Conservation (phyloP, 768 basidiomycete genomes). For the Cytidiella melzeri region DNA sequence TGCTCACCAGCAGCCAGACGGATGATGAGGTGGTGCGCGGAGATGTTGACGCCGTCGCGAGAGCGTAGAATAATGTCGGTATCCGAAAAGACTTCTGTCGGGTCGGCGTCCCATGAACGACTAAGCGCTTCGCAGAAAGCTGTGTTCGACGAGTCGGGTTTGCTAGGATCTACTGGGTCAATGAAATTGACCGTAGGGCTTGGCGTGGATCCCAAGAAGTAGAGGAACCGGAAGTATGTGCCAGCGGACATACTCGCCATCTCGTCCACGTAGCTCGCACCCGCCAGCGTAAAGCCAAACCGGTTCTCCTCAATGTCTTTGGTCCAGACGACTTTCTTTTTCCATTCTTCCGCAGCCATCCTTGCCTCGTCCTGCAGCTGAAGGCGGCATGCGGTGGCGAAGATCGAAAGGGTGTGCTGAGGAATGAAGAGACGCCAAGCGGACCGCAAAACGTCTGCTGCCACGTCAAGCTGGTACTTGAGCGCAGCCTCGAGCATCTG, state of each 20-base stretch:
- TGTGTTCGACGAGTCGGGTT: no score
- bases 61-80: background rate
- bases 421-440: no score
- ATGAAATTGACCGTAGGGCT: slow-evolving; percentile 27
- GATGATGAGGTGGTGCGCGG: background rate
- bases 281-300: slow-evolving; percentile 28
- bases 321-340: slow-evolving; percentile 9
- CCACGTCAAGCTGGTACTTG: slow-evolving; percentile 23
- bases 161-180: no score
- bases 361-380: slow-evolving; percentile 30
- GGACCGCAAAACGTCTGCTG: slow-evolving; percentile 1
- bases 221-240: background rate
- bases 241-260: background rate
- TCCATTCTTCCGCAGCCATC: background rate
- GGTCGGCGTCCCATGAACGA: no score
- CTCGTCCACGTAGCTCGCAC: background rate
- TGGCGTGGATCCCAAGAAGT: slow-evolving; percentile 22
- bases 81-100: background rate
- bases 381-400: slow-evolving; percentile 26
- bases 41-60: background rate
- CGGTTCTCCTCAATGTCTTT: slow-evolving; percentile 31
- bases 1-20: background rate
- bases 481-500: no score
- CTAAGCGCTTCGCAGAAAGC: slow-evolving; percentile 34
- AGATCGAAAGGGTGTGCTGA: slow-evolving; percentile 22